These are phyloP conservation scores for Vigna radiata DNA, from an alignment of 306 rosid genomes.

Conservation along the genomic window DNA sequence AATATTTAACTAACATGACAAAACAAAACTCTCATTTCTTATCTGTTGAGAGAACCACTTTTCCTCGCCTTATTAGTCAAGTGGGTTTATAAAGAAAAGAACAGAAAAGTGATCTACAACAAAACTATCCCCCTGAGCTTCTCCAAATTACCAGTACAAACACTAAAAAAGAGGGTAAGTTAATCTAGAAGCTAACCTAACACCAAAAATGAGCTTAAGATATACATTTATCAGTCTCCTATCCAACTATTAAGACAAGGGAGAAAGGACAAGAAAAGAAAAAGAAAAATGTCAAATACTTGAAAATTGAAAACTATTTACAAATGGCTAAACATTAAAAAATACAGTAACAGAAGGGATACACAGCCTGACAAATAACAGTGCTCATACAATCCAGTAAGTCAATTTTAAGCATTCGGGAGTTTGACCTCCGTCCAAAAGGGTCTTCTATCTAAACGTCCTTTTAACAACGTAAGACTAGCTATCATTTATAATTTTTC, in stretches of 20 bases:
- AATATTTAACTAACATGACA: constrained; percentile 11
- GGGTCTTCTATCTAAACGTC: background rate
- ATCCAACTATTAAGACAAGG: background rate
- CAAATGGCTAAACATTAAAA: background rate
- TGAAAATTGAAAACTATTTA: background rate
- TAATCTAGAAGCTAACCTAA: constrained; percentile 1
- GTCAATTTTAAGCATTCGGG: background rate
- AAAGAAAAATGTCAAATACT: background rate
- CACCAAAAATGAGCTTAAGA: background rate
- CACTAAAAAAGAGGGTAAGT: background rate
- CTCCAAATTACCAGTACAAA: constrained; percentile 12
- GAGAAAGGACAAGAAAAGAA: background rate
- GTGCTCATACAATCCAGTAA: too few relatives aligned
- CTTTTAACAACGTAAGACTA: background rate
- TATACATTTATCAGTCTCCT: background rate
- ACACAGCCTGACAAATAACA: background rate
- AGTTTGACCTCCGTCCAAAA: background rate
- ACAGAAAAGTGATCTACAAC: background rate
- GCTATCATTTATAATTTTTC: background rate
- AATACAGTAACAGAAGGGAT: background rate
- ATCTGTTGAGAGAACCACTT: background rate
- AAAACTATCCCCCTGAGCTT: background rate
- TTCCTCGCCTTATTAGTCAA: background rate
- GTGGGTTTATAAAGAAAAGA: background rate
- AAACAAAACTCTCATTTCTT: background rate